Percentiles rank a stretch among this genome's conserved stretches.
phyloP scores from a whole-genome alignment of 176 grass and related monocot species.

The Pharus latifolius region DNA sequence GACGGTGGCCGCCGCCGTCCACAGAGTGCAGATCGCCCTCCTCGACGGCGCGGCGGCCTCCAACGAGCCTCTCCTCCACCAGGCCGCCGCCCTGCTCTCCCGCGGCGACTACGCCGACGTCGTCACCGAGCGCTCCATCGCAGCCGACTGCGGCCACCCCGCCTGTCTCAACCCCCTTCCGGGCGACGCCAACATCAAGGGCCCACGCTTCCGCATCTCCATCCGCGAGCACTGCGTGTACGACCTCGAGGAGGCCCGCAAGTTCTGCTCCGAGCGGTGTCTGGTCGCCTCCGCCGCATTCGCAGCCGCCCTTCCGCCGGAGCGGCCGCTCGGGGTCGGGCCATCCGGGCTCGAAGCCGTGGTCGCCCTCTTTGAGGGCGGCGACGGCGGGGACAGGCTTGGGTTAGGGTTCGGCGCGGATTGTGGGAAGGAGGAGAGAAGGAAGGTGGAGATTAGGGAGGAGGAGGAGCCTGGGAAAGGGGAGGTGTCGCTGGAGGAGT shows the following conservation, averaged over 20 bases:
- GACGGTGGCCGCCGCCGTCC: slow-evolving; percentile 28
- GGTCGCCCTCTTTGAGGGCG: slow-evolving; percentile 30
- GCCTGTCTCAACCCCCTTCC: slow-evolving; percentile 31
- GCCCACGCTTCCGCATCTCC: slow-evolving; percentile 48
- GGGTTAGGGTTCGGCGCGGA: slow-evolving; percentile 4
- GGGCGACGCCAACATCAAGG: neutral
- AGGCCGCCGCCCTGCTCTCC: slow-evolving; percentile 41
- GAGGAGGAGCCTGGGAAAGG: slow-evolving; percentile 29
- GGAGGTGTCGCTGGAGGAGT: slow-evolving; percentile 53
- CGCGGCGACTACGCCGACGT: slow-evolving; percentile 74
- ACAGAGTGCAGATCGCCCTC: slow-evolving; percentile 49
- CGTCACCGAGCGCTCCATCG: slow-evolving; percentile 61
- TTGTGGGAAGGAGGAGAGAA: neutral
- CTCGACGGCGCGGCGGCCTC: slow-evolving; percentile 32
- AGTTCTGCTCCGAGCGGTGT: slow-evolving; percentile 69
- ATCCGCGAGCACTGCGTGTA: slow-evolving; percentile 91
- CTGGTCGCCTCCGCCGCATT: slow-evolving; percentile 51
- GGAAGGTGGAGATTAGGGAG: slow-evolving; percentile 52
- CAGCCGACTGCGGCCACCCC: slow-evolving; percentile 38
- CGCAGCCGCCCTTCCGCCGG: slow-evolving; percentile 15
- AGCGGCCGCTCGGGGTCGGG: slow-evolving; percentile 27
- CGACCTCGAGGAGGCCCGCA: slow-evolving; percentile 72
- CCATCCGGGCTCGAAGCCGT: slow-evolving; percentile 20
- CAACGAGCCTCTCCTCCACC: slow-evolving; percentile 37
- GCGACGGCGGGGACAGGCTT: neutral